A percentile compares a stretch with the other conserved stretches of the same genome.
phyloP scores from a whole-genome alignment of 1,284 basidiomycete genomes.

The Agaricales sp. region DNA sequence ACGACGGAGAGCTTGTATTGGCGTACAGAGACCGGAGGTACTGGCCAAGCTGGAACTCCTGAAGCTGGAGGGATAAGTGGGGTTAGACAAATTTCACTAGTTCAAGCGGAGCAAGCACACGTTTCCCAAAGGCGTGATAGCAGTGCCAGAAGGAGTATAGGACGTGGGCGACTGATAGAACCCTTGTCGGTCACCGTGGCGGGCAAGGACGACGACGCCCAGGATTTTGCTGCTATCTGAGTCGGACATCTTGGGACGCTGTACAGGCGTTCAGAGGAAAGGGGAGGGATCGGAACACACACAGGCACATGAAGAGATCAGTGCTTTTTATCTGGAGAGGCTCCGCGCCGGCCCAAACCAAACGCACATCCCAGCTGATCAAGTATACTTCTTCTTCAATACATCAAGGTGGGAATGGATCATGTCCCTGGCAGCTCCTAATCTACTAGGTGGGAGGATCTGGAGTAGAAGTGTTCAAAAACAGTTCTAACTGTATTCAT shows the following conservation, averaged over 20 bases:
- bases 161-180: slow-evolving; percentile 60
- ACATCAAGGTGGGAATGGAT: no score
- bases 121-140: slow-evolving; percentile 71
- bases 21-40: slow-evolving; percentile 57
- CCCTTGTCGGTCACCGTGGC: slow-evolving; percentile 19
- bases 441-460: no score
- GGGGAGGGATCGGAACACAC: background rate
- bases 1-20: slow-evolving; percentile 39
- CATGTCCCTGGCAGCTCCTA: no score
- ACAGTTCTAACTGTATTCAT: no score
- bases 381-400: no score
- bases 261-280: background rate
- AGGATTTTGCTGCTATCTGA: slow-evolving; percentile 20
- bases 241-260: slow-evolving; percentile 1
- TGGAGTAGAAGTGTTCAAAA: no score
- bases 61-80: slow-evolving; percentile 9
- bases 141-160: slow-evolving; percentile 55
- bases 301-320: no score
- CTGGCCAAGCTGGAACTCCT: slow-evolving; percentile 62
- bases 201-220: slow-evolving; percentile 24
- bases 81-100: background rate
- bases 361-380: no score
- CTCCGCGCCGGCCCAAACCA: no score
- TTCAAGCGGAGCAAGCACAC: slow-evolving; percentile 25
- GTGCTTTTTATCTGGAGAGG: no score